A percentile compares a stretch with the other conserved stretches of the same genome.
Evolutionary conservation across 805 yeast genomes (phyloP).

Genomic region (Metahyphopichia silvanorum): DNA sequence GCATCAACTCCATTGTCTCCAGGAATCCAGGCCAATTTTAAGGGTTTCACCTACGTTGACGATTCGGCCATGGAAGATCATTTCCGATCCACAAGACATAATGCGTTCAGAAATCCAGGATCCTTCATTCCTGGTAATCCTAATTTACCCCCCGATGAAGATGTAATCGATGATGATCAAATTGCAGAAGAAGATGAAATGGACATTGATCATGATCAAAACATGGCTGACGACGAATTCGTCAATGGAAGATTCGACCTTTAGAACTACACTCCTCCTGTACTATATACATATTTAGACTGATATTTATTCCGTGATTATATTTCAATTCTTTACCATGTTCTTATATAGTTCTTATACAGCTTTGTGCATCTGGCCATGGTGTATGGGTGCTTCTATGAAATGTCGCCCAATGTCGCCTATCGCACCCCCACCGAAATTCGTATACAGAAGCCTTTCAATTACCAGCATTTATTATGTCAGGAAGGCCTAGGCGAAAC

Average conservation of each 20-base stretch:
- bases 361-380: no score
- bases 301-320: no score
- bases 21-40: slow-evolving; percentile 93
- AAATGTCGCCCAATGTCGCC: no score
- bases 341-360: no score
- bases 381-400: no score
- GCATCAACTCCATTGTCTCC: slow-evolving; percentile 85
- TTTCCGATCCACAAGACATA: slow-evolving; percentile 43
- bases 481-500: background rate
- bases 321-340: no score
- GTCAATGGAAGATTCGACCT: slow-evolving; percentile 89
- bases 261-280: slow-evolving; percentile 18
- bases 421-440: no score
- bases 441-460: no score
- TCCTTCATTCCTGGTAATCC: slow-evolving; percentile 80
- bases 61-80: slow-evolving; percentile 90
- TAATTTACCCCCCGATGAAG: slow-evolving; percentile 77
- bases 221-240: slow-evolving; percentile 72
- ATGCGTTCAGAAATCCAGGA: slow-evolving; percentile 48
- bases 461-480: no score
- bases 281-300: no score
- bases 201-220: slow-evolving; percentile 56
- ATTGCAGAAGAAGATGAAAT: slow-evolving; percentile 45
- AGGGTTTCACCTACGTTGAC: slow-evolving; percentile 95
- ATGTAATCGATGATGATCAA: slow-evolving; percentile 70